Base-by-base conservation (phyloP, 225 moss, liverwort and hornwort genomes). In the Climacium dendroides region DNA sequence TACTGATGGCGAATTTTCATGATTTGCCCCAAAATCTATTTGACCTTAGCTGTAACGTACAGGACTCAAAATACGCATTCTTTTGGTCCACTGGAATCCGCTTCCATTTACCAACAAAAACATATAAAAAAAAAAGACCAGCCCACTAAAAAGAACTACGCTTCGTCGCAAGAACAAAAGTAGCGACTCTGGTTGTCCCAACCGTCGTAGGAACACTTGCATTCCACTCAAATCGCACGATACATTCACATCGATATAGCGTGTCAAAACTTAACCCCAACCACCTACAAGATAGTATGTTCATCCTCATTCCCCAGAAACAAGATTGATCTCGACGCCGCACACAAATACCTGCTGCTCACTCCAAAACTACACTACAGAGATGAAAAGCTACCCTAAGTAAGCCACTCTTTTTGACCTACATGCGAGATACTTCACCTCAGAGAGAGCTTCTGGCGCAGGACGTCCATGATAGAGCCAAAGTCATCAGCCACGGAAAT, bases 401-500 rank as follows among this genome's bases (percentile, higher is more conserved):
- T 50, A 62, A 85, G 48, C 34, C 86, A 88, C 74, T 83, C 83
- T 79, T 37, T 45, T 73, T 80, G 74, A 83, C 85, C 85, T 85
- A 85, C 85, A 85, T 65, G 47, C 66, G 77, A 41, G 22, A 55
- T 34, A 34, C 55, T 89, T 91, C 88, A 94, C 78, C 91, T 94
- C 50, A 94, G 81, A 32, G 92, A 12, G 43, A 94, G 91, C 90
- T 94, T 92, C 72, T 91, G 91, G 80, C 88, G 94, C 78, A 94
- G 91, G 74, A 94, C 94, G 7, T 94, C 94, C 94, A 94, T 94
- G 83, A 94, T 94, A 7, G 94, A 94, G 66, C 88, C 91, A 60
- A 94, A 92, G 81, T 94, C 94, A 41, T 92, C 89, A 48, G 94
- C 94, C 54, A 94, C 94, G 19, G 89, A 79, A 10, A 94, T 81